Base-by-base conservation (phyloP, 2,329 filamentous ascomycete species). In the Talaromyces sp. region DNA sequence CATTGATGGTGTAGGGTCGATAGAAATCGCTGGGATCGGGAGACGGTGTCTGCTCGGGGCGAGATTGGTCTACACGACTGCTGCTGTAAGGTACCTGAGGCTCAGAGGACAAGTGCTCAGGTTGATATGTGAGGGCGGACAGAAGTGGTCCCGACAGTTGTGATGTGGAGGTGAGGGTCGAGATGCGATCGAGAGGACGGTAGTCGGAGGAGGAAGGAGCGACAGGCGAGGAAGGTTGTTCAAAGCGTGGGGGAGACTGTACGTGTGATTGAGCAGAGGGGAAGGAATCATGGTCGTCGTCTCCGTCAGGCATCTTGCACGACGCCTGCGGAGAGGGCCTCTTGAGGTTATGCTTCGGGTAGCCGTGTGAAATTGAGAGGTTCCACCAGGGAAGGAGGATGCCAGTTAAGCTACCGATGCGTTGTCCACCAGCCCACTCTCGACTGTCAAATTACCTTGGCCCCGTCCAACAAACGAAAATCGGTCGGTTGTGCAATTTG, bases 11-110 rank as follows among this genome's bases (percentile, higher is more conserved):
- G 71, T 81, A 81, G 53, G 78, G 77, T 69, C 81, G 79, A 70
- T 84, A 85, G 73, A 82, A 85, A 22, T 84, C 82, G 74, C 82
- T 81, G 43, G 82, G 83, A 70, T 83, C 80, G 53, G 78, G 75
- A 29, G 77, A 79, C 17, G 71, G 68, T 64, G 67, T 61, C 65
- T 69, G 67, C 67, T 62, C 65, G 68, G 61, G 31, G 65, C 70
- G 69, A 70, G 69, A 64, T 62, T 62, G 66, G 29, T 27, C 54
- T 38, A 36, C 53, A 45, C n/a, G 51, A 36, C 22, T 61, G 22
- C n/a, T 49, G 17, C 29, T 51, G 51, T 38, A 45, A n/a, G 54
- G 15, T 29, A 13, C n/a, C 25, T 40, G 56, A 45, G 43, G 56
- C 13, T 54, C 59, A 17, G 53, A 43, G 29, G 49, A 47, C 25